Conservation (phyloP, 768 basidiomycete species). For the Paxillus rubicundulus region DNA sequence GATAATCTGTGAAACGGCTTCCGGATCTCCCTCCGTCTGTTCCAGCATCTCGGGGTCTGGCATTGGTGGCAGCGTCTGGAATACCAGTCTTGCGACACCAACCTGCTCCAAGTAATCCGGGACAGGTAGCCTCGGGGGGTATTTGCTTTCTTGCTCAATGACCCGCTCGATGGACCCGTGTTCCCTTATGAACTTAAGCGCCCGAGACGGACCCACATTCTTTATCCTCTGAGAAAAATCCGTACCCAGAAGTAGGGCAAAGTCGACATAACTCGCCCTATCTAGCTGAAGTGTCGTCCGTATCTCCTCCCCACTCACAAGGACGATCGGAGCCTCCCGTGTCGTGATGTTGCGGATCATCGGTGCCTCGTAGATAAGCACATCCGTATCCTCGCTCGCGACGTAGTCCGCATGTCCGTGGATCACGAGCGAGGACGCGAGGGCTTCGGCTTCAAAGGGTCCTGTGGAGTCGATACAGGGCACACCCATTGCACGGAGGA, state of each 20-base stretch:
- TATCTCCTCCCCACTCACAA: constrained; percentile 64
- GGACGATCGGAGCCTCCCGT: constrained; percentile 53
- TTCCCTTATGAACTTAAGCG: constrained; percentile 70
- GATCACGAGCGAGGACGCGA: constrained; percentile 75
- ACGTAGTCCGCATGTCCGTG: constrained; percentile 83
- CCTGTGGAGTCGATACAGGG: constrained; percentile 67
- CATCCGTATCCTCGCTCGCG: constrained; percentile 89
- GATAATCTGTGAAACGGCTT: constrained; percentile 44
- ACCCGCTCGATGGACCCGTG: constrained; percentile 73
- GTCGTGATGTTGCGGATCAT: constrained; percentile 75
- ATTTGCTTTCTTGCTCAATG: constrained; percentile 51
- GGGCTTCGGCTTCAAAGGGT: constrained; percentile 80
- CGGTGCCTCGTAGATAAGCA: constrained; percentile 78
- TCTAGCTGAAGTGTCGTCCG: constrained; percentile 57
- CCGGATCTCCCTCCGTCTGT: constrained; percentile 39
- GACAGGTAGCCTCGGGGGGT: constrained; percentile 44
- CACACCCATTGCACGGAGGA: constrained; percentile 79
- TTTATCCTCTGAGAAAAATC: constrained; percentile 87
- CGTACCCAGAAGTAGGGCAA: constrained; percentile 83
- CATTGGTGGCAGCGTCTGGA: constrained; percentile 61
- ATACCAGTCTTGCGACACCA: constrained; percentile 58
- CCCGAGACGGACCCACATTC: constrained; percentile 74
- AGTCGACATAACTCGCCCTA: constrained; percentile 68
- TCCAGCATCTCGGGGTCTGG: constrained; percentile 42
- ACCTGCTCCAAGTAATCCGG: constrained; percentile 65